phyloP scores from a whole-genome alignment of 176 grass and related monocot species.

The Triticum dicoccoides region DNA sequence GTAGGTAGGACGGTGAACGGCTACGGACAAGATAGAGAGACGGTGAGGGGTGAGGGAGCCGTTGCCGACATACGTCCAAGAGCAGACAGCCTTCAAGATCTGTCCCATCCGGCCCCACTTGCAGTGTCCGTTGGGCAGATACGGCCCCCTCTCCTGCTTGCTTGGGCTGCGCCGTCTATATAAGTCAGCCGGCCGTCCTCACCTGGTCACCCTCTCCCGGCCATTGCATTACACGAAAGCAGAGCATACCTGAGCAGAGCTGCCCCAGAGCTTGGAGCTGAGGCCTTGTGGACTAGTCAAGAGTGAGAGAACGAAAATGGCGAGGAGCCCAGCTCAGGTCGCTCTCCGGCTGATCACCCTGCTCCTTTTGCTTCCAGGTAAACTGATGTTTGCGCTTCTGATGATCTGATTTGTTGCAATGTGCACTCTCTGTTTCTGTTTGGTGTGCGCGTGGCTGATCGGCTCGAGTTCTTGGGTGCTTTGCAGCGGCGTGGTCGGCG shows the following conservation, averaged over 20 bases:
- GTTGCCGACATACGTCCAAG: not conserved
- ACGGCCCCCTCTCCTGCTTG: not conserved
- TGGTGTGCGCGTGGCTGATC: not conserved
- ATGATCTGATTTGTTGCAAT: not conserved
- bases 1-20: not conserved
- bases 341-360: constrained; percentile 35
- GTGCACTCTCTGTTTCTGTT: not conserved
- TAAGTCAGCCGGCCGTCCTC: constrained; percentile 1
- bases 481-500: constrained; percentile 57
- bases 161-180: not conserved
- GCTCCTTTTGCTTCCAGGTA: constrained; percentile 42
- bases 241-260: not conserved
- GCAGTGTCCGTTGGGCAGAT: not conserved
- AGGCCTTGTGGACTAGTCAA: not conserved
- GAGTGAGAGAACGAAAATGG: constrained; percentile 6
- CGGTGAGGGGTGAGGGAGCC: constrained; percentile 4
- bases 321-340: constrained; percentile 17
- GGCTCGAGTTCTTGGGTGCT: not conserved
- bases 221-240: not conserved
- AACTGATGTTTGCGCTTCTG: not conserved
- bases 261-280: not conserved
- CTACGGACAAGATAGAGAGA: constrained; percentile 20
- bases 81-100: not conserved
- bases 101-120: not conserved
- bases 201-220: not conserved